Evolutionary conservation across 2,329 filamentous ascomycete genomes (phyloP).

Genomic region (Sordariomycetes sp.): DNA sequence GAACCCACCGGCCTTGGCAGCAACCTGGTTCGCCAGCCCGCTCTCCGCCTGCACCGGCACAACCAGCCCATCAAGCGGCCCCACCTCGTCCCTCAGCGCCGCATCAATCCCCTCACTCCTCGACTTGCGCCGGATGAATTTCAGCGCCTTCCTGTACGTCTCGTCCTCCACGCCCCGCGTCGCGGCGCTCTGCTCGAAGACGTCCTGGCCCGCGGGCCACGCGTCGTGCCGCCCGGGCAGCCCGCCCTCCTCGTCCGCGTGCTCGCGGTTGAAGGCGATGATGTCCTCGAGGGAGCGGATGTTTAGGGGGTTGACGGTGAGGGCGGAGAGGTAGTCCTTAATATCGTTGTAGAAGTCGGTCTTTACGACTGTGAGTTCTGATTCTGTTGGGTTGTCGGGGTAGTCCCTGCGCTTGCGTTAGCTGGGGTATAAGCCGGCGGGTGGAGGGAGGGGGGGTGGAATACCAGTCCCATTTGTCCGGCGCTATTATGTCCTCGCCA

Average conservation of each 20-base stretch:
- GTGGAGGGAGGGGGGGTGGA: slow-evolving; percentile 39
- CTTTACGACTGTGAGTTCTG: slow-evolving; percentile 42
- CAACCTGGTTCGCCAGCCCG: slow-evolving; percentile 56
- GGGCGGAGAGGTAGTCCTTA: slow-evolving; percentile 41
- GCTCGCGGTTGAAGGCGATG: slow-evolving; percentile 46
- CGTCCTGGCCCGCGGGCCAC: slow-evolving; percentile 61
- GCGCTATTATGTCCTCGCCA: slow-evolving; percentile 50
- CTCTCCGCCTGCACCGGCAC: slow-evolving; percentile 51
- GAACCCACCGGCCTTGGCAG: slow-evolving; percentile 55
- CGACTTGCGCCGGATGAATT: slow-evolving; percentile 42
- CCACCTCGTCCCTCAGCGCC: slow-evolving; percentile 38
- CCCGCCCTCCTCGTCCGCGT: slow-evolving; percentile 58
- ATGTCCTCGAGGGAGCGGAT: slow-evolving; percentile 40
- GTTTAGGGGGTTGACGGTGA: slow-evolving; percentile 46
- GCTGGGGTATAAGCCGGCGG: slow-evolving; percentile 47
- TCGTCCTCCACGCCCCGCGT: slow-evolving; percentile 51
- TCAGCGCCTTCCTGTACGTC: slow-evolving; percentile 56
- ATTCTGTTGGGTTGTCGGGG: slow-evolving; percentile 51
- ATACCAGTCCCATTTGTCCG: slow-evolving; percentile 65
- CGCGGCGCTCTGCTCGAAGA: slow-evolving; percentile 52
- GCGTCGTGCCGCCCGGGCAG: slow-evolving; percentile 46
- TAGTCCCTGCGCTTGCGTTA: slow-evolving; percentile 56
- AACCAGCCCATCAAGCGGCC: slow-evolving; percentile 48
- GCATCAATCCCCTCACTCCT: slow-evolving; percentile 60
- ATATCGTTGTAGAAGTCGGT: slow-evolving; percentile 51